Conservation (phyloP, 169 alveolate genomes). For the Eimeria necatrix region DNA sequence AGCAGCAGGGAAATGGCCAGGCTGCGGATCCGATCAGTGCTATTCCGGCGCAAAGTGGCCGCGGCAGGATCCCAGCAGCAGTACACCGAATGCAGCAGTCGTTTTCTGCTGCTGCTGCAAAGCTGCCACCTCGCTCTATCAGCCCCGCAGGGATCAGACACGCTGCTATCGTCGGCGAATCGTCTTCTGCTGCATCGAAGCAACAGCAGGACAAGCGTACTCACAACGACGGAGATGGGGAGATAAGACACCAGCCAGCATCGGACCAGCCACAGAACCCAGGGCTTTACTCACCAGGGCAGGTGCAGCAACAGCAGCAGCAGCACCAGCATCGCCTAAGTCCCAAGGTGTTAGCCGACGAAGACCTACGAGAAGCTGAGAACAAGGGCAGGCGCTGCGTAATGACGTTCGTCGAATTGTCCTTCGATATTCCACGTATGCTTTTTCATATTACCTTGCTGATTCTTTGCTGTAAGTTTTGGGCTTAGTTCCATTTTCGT, state of each 20-base stretch:
- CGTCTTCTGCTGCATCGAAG: constrained; percentile 14
- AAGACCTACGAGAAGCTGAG: neutral
- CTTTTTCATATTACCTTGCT: neutral
- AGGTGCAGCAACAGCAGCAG: constrained; percentile 37
- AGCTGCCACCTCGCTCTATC: constrained; percentile 46
- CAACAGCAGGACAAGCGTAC: constrained; percentile 34
- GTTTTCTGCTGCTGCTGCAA: constrained; percentile 62
- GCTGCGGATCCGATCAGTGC: constrained; percentile 25
- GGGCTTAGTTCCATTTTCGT: neutral
- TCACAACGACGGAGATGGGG: neutral
- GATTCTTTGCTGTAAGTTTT: neutral
- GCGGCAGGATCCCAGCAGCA: constrained; percentile 57
- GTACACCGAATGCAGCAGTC: constrained; percentile 69
- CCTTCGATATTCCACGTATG: constrained; percentile 65
- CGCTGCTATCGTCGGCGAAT: constrained; percentile 18
- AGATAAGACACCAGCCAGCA: neutral
- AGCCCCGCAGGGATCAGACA: constrained; percentile 48
- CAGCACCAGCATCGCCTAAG: neutral
- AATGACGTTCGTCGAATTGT: constrained; percentile 33
- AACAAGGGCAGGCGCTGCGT: constrained; percentile 5
- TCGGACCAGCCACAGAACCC: neutral
- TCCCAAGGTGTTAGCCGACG: neutral
- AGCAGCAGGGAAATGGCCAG: neutral
- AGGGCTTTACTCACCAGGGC: neutral
- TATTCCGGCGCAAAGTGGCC: constrained; percentile 30